Conservation (phyloP, 768 basidiomycete species). For the Leccinum disarticulatum region DNA sequence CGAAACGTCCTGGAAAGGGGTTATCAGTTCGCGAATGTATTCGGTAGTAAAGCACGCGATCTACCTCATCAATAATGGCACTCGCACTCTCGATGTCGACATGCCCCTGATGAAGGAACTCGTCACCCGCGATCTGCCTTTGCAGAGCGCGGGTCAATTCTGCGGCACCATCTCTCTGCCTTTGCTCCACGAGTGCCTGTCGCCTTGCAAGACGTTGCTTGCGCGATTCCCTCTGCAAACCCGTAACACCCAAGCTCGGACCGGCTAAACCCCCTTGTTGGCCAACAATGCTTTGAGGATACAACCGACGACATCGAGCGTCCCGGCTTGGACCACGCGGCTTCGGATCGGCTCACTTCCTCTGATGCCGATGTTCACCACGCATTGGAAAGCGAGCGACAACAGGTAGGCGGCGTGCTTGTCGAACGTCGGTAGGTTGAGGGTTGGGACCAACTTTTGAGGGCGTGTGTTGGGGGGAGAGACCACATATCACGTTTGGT, state of each 20-base stretch:
- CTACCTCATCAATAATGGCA: slow-evolving; percentile 25
- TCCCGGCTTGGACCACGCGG: slow-evolving; percentile 94
- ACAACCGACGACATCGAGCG: slow-evolving; percentile 89
- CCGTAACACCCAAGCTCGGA: slow-evolving; percentile 74
- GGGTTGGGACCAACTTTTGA: slow-evolving; percentile 53
- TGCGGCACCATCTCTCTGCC: slow-evolving; percentile 55
- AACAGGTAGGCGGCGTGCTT: slow-evolving; percentile 87
- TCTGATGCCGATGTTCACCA: slow-evolving; percentile 95
- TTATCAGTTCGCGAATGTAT: slow-evolving; percentile 7
- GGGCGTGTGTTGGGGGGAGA: slow-evolving; percentile 60
- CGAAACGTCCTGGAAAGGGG: slow-evolving; percentile 31
- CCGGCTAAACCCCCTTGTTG: slow-evolving; percentile 79
- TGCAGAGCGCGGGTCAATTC: slow-evolving; percentile 59
- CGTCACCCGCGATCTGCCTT: slow-evolving; percentile 43
- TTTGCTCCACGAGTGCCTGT: slow-evolving; percentile 52
- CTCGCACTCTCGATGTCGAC: slow-evolving; percentile 4
- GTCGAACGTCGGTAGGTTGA: slow-evolving; percentile 71
- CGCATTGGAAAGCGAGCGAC: slow-evolving; percentile 92
- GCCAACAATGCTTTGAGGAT: slow-evolving; percentile 93
- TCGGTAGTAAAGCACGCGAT: slow-evolving; percentile 9
- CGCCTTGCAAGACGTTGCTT: slow-evolving; percentile 69
- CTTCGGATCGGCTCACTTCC: slow-evolving; percentile 91
- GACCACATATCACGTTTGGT: slow-evolving; percentile 74
- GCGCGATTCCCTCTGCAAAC: slow-evolving; percentile 68
- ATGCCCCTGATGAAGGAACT: slow-evolving; percentile 21